Evolutionary conservation across 495 filamentous ascomycete genomes (phyloP), one percentile per base, ranked within the genome.

Genomic region (Aspergillus indologenus): DNA sequence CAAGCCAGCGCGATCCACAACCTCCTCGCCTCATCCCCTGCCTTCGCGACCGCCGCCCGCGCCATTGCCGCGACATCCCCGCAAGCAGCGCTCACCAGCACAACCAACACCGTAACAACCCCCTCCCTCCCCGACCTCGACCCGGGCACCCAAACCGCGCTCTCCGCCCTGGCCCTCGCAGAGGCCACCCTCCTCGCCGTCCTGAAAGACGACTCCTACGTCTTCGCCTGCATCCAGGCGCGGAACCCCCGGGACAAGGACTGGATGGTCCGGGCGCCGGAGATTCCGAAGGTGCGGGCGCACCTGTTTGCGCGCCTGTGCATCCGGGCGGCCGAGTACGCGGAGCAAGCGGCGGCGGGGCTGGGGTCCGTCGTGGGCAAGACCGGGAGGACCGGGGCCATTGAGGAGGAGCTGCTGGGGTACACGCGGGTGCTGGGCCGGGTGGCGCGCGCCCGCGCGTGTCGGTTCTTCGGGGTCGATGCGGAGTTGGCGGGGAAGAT

Each of bases 191-290:
- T 98, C 6, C 79, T 96, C 2, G 89, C 91, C 2, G 91, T 97
- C 0, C 71, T 93, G 26, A 97, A 96, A 65, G 92, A 96, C 63
- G 94, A 98, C 66, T 90, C 93, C 0, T 96, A 98, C 64, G 86
- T 94, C 1, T 85, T 85, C 2, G 82, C 83, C 15, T 87, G 91
- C 29, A 84, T 89, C 12, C 88, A 91, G 56, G 83, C 85, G 48
- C 81, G 90, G 31, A 92, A 94, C 64, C 81, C 85, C 24, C 85
- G 88, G 60, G 89, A 91, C 69, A 88, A 81, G 34, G 91, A 95
- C 62, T 96, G 92, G 92, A 96, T 96, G 91, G 89, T 92, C 63
- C 87, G 87, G 65, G 81, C 88, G 0, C 90, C 91, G 14, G 85
- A 90, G 53, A 89, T 96, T 23, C 90, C 90, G 22, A 92, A 91